Evolutionary conservation across 257 asterid species (phyloP).

Genomic region (Thymus mandschuricus): DNA sequence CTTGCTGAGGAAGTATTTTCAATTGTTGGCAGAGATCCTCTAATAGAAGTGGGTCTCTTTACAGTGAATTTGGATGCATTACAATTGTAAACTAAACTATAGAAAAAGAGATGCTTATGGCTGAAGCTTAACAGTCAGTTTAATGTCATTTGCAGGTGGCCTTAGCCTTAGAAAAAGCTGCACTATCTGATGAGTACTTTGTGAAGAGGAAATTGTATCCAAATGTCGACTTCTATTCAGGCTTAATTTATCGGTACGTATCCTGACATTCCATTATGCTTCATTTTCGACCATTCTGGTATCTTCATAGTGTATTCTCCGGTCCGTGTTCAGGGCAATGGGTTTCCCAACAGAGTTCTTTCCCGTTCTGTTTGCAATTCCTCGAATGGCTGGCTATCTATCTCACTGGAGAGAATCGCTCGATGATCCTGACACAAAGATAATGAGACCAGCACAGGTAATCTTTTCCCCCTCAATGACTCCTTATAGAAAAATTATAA

Average conservation of each 20-base stretch:
- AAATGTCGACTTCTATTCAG: constrained; percentile 97
- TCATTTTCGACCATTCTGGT: background rate
- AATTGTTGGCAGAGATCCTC: constrained; percentile 98
- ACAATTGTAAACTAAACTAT: background rate
- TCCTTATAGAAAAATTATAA: too few species aligned
- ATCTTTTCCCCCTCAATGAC: too few species aligned
- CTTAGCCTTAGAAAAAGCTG: constrained; percentile 93
- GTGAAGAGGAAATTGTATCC: constrained; percentile 97
- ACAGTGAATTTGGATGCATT: background rate
- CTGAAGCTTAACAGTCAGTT: constrained; percentile 9
- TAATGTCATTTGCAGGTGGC: constrained; percentile 75
- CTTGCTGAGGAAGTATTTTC: constrained; percentile 98
- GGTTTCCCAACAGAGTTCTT: constrained; percentile 98
- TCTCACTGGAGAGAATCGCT: constrained; percentile 98
- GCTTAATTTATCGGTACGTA: constrained; percentile 85
- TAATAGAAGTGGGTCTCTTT: constrained; percentile 67
- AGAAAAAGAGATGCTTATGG: constrained; percentile 5
- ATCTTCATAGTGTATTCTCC: constrained; percentile 13
- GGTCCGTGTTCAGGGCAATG: constrained; percentile 70
- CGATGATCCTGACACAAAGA: constrained; percentile 70
- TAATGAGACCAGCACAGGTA: constrained; percentile 99
- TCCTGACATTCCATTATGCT: background rate
- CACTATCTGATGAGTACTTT: constrained; percentile 88
- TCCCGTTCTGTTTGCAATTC: constrained; percentile 91
- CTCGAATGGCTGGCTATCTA: constrained; percentile 98